These are phyloP conservation scores for Lactarius hatsudake DNA, from an alignment of 768 basidiomycete genomes.

Conservation along the genomic window DNA sequence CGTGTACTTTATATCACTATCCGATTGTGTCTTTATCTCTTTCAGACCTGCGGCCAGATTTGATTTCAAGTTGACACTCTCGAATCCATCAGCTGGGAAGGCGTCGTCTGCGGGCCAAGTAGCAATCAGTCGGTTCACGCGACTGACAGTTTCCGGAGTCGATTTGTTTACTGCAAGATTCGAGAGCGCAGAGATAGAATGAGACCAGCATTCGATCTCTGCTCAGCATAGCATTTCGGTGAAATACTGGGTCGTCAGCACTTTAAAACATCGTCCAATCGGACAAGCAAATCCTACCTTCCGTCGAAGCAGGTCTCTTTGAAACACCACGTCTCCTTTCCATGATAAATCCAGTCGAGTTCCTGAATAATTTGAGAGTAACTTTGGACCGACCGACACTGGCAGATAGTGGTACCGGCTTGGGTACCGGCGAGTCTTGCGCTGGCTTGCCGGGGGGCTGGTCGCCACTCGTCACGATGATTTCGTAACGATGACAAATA, in stretches of 20 bases:
- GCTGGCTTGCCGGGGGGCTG: too few relatives aligned
- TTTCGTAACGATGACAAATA: neutral
- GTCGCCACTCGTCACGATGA: neutral
- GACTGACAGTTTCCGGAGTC: slow-evolving; percentile 58
- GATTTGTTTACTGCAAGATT: slow-evolving; percentile 49
- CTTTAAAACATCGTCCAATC: slow-evolving; percentile 16
- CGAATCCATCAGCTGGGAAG: slow-evolving; percentile 63
- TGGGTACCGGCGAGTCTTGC: too few relatives aligned
- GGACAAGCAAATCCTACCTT: slow-evolving; percentile 51
- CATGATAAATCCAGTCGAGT: slow-evolving; percentile 38
- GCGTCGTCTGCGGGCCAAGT: slow-evolving; percentile 73
- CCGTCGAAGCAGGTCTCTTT: slow-evolving; percentile 66
- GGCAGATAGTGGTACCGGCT: neutral
- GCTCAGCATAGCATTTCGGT: slow-evolving; percentile 8
- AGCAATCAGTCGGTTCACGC: slow-evolving; percentile 69
- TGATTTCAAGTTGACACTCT: slow-evolving; percentile 48
- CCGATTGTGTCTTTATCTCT: slow-evolving; percentile 57
- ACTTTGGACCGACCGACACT: neutral
- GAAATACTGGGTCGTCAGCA: slow-evolving; percentile 12
- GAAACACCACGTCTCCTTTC: slow-evolving; percentile 62
- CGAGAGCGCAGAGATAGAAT: slow-evolving; percentile 56
- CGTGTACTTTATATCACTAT: slow-evolving; percentile 60
- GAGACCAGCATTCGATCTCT: slow-evolving; percentile 80
- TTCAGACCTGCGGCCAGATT: slow-evolving; percentile 56
- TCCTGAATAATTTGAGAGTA: neutral